A percentile compares a stretch with the other conserved stretches of the same genome.
These are phyloP conservation scores for Andrographis paniculata DNA, from an alignment of 305 asterid species.

Conservation along the genomic window DNA sequence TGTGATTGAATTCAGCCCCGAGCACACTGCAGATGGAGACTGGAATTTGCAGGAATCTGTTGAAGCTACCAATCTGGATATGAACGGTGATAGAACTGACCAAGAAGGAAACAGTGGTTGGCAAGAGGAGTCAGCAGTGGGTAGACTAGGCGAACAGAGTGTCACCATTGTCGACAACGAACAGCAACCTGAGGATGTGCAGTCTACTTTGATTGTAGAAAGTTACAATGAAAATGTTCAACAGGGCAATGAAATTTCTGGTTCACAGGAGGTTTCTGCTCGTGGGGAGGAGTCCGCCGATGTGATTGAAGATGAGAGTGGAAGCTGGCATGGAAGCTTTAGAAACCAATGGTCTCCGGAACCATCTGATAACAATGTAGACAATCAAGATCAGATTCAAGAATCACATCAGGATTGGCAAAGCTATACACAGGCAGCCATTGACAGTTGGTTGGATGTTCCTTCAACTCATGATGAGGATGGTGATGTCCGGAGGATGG, in stretches of 20 bases:
- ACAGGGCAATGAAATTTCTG: conserved; percentile 23
- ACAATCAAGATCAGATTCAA: conserved; percentile 29
- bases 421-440: conserved; percentile 51
- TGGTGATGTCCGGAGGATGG: conserved; percentile 51
- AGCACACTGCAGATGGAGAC: conserved; percentile 17
- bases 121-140: no score
- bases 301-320: conserved; percentile 23
- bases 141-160: no score
- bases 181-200: no score
- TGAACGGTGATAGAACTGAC: no score
- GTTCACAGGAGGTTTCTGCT: conserved; percentile 33
- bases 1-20: conserved; percentile 12
- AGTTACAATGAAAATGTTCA: conserved; percentile 1
- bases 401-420: conserved; percentile 56
- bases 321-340: conserved; percentile 28
- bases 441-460: conserved; percentile 56
- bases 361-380: conserved; percentile 25
- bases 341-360: conserved; percentile 30
- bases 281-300: conserved; percentile 36
- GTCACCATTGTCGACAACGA: no score
- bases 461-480: conserved; percentile 66
- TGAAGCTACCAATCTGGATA: no score
- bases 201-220: conserved; percentile 23
- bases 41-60: conserved; percentile 22
- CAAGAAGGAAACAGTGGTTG: no score